Percentiles rank a stretch among this genome's conserved stretches.
Evolutionary conservation across 2,329 filamentous ascomycete species (phyloP).

Genomic region (Fusarium sp.): DNA sequence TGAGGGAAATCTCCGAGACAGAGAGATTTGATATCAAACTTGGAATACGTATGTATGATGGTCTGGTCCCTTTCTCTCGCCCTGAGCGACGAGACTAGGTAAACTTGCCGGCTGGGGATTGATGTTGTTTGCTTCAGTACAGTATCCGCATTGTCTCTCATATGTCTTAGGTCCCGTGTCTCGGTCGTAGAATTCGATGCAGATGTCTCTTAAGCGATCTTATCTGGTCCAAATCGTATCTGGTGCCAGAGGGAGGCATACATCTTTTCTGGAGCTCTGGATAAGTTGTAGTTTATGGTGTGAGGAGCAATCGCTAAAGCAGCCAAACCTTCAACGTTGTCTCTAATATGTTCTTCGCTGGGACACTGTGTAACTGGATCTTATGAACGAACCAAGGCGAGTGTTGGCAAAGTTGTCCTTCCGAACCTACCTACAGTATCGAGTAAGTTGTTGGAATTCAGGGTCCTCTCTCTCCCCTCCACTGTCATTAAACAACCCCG

Average conservation of each 20-base stretch:
- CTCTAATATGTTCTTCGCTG: not conserved
- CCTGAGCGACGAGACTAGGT: not conserved
- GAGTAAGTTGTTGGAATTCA: not conserved
- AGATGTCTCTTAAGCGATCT: conserved; percentile 10
- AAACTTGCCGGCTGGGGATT: conserved; percentile 1
- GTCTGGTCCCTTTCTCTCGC: not conserved
- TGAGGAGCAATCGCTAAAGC: not conserved
- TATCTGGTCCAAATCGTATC: not conserved
- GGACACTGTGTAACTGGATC: not conserved
- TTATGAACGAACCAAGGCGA: not conserved
- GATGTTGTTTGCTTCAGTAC: not conserved
- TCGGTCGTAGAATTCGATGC: conserved; percentile 10
- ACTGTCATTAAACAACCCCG: conserved; percentile 8
- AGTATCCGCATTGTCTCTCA: not conserved
- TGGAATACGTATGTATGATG: not conserved
- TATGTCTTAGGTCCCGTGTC: conserved; percentile 17
- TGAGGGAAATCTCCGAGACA: conserved; percentile 26
- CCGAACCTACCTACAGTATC: not conserved
- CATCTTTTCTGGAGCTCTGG: too few relatives aligned
- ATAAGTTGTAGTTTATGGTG: not conserved
- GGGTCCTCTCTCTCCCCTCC: conserved; percentile 13
- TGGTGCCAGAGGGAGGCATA: not conserved
- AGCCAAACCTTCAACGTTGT: not conserved
- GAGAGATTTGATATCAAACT: conserved; percentile 1
- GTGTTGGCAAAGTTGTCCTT: not conserved